Evolutionary conservation across 2,329 filamentous ascomycete genomes (phyloP), one percentile per base, ranked within the genome.

Genomic region (Fusarium sp.): DNA sequence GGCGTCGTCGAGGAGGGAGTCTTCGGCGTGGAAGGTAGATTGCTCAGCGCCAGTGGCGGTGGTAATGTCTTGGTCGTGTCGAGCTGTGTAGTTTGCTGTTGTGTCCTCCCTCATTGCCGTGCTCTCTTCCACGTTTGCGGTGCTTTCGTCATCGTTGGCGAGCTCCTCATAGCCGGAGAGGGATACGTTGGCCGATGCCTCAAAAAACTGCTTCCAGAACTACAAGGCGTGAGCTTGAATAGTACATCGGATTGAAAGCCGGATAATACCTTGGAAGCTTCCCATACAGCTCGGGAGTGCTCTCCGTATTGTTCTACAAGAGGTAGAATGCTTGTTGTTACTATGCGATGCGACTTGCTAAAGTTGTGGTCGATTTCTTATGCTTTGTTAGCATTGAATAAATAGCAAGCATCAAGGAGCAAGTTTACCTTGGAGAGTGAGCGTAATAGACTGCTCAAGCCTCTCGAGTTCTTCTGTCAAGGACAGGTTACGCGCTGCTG

Each of bases 141-240:
- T 79, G 53, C 71, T 83, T 70, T 84, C 86, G n/a, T 90, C 88
- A 48, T 85, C 87, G 50, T 90, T 88, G 13, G 86, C 86, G 19
- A 88, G 82, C 72, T 96, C 93, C 73, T 97, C 94, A 75, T 99
- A 97, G 25, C 93, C 93, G 0, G 93, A 97, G 10, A 99, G 84
- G 10, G 94, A 97, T 23, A 99, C 94, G 71, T 99, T 98, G 73
- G 95, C 95, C 43, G 93, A 97, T 32, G 95, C 93, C 78, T 99
- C 95, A 77, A 99, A 99, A 81, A 99, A 99, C 80, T 98, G 93
- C 78, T 99, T 99, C 95, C 95, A 99, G 78, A 99, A 99, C 91
- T 96, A 71, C 11, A 50, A 25, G 9, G 25, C 46, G 31, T 61
- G 11, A 57, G 55, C 23, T 36, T 21, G 27, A 17, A 9, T 19